Evolutionary conservation across 2,329 filamentous ascomycete species (phyloP).

Genomic region (Volutella citrinella): DNA sequence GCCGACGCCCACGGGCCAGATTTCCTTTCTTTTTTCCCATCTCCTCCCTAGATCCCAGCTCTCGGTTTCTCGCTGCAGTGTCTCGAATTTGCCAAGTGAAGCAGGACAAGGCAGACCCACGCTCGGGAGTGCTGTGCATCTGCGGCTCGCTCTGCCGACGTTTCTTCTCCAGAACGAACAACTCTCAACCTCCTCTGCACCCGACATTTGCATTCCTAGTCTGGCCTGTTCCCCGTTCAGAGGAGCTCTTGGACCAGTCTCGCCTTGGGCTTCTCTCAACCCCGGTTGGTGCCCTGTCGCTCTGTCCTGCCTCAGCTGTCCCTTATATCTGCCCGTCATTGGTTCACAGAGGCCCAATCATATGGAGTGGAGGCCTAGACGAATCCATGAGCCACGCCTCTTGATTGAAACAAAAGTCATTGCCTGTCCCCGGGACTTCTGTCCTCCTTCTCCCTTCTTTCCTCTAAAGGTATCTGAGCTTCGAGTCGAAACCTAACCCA

Average conservation of each 20-base stretch:
- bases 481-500: slow-evolving; percentile 25
- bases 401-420: slow-evolving; percentile 21
- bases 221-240: slow-evolving; percentile 13
- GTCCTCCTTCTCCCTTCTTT: slow-evolving; percentile 18
- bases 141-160: slow-evolving; percentile 24
- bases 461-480: slow-evolving; percentile 18
- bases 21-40: slow-evolving; percentile 27
- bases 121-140: slow-evolving; percentile 25
- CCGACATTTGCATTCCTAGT: slow-evolving; percentile 10
- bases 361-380: slow-evolving; percentile 25
- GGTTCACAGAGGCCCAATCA: slow-evolving; percentile 35
- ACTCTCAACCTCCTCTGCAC: slow-evolving; percentile 19
- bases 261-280: slow-evolving; percentile 22
- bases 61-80: slow-evolving; percentile 12
- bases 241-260: too few relatives aligned
- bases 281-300: slow-evolving; percentile 29
- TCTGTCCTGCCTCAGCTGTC: slow-evolving; percentile 32
- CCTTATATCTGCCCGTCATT: slow-evolving; percentile 31
- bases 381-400: slow-evolving; percentile 27
- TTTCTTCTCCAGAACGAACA: slow-evolving; percentile 22
- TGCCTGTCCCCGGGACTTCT: slow-evolving; percentile 28
- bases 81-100: slow-evolving; percentile 18
- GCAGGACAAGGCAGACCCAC: slow-evolving; percentile 28
- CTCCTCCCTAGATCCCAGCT: slow-evolving; percentile 13
- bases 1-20: slow-evolving; percentile 18